Base-by-base conservation (phyloP, 1,139 yeast genomes). In the Taiozyma onychis region DNA sequence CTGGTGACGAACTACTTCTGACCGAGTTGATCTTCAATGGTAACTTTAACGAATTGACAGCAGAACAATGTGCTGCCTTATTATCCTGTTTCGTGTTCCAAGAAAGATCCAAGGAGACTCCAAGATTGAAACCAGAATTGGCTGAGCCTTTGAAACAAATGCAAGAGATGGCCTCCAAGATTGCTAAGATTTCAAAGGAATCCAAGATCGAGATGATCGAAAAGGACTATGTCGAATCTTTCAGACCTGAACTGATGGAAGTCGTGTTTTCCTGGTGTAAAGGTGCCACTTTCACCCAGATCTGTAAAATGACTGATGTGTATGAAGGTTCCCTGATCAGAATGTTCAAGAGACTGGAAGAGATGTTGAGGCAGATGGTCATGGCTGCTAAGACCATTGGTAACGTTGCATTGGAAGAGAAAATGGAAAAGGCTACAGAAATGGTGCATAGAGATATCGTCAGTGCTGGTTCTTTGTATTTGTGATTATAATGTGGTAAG, bases 301-400 rank as follows among this genome's bases (percentile, higher is more conserved):
- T 93, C 55, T 93, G 98, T 73, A 91, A 91, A 69, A 89, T 93
- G 97, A 93, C 99, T 0, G 99, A 93, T 66, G 98, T 95, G 44
- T 95, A 91, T 62, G 99, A 95, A 73, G 99, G 99, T 44, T 86
- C 96, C 32, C 77, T 95, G 66, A 91, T 95, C 57, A 81, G 99
- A 68, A 86, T 89, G 80, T 91, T 95, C 72, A 85, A 95, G 68
- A 78, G 99, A 63, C 74, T 95, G 51, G 99, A 93, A 67, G 99
- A 95, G 67, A 78, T 95, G 74, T 74, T 95, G 48, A 80, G 95
- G 62, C 99, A 95, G 68, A 76, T 95, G 80, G 84, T 83, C 43
- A 82, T 80, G 60, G 98, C 97, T 10, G 93, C 98, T 6, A 88
- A 86, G 65, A 87, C 96, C 18, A 93, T 93, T 60, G 98, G 98